Evolutionary conservation across 1,284 basidiomycete genomes (phyloP), one percentile per base, ranked within the genome.

Genomic region (Meira nashicola): DNA sequence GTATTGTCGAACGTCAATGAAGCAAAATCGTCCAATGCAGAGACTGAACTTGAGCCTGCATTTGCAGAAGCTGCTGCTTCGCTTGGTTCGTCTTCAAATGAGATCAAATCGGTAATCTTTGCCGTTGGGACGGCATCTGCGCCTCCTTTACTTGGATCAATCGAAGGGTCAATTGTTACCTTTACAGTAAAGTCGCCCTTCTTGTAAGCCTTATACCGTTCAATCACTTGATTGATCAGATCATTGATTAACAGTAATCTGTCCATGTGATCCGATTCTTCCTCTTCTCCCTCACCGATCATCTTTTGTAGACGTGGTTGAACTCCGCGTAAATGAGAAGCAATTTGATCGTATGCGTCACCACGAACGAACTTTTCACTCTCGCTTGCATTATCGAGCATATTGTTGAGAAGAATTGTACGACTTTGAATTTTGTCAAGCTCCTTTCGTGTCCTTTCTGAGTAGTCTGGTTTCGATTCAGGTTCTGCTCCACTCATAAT

Each of bases 271-370:
- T 70, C 90, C 37, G 89, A 84, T 79, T 94, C 91, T 44, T 86
- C 85, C 39, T 82, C 63, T 33, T 82, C 89, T 1, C 89, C 92
- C 68, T 97, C 90, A n/a, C 88, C 89, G 64, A 98, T 90, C 94
- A 94, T 97, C 71, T 93, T 94, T 78, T 98, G 95, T 53, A 98
- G 86, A 79, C 90, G 92, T 0, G 95, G 95, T 58, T 94, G 85
- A 1, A 94, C 93, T 52, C 85, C 85, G 28, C 83, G 83, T 44
- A 96, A 85, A 51, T 95, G 87, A 0, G 84, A 81, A 0, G 93
- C 89, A 8, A 98, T 92, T 87, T 98, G 94, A 80, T 96, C 90
- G 74, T 97, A 98, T 1, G 87, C 93, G 78, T 98, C 95, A 4
- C 95, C 95, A 37, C 78, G 71, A 11, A 74, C 81, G 61, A 81